Conservation (phyloP, 2,329 filamentous ascomycete genomes). For the Pseudogymnoascus sp. region DNA sequence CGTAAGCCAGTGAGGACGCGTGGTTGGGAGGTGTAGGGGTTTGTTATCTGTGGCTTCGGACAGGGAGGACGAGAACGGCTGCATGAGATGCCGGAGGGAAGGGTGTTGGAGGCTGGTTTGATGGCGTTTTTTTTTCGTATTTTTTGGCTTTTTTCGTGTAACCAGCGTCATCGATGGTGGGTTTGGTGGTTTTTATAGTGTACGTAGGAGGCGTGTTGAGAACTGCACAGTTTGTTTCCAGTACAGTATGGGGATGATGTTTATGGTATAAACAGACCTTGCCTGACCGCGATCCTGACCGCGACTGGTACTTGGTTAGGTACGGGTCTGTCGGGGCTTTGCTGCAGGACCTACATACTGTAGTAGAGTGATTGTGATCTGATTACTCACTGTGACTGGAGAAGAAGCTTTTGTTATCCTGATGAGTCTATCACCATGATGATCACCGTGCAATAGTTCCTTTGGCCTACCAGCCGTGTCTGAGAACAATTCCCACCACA, state of each 20-base stretch:
- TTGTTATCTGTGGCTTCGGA: neutral
- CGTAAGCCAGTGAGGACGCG: neutral
- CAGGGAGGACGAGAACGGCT: slow-evolving; percentile 1
- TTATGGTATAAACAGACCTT: neutral
- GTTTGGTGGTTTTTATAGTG: neutral
- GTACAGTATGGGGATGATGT: neutral
- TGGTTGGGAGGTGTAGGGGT: neutral
- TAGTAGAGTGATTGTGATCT: neutral
- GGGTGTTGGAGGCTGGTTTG: neutral
- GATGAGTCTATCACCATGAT: neutral
- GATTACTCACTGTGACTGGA: neutral
- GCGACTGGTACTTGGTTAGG: neutral
- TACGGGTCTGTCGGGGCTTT: neutral
- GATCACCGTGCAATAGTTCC: neutral
- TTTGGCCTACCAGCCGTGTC: neutral
- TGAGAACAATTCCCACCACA: neutral
- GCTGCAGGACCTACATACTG: neutral
- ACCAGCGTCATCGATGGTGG: neutral
- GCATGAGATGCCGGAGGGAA: neutral
- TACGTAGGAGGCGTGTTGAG: neutral
- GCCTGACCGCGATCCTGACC: neutral
- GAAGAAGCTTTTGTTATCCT: neutral
- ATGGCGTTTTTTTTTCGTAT: neutral
- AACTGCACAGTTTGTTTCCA: neutral
- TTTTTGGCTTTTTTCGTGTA: neutral